phyloP scores from a whole-genome alignment of 768 basidiomycete species.

The Mrakia frigida region DNA sequence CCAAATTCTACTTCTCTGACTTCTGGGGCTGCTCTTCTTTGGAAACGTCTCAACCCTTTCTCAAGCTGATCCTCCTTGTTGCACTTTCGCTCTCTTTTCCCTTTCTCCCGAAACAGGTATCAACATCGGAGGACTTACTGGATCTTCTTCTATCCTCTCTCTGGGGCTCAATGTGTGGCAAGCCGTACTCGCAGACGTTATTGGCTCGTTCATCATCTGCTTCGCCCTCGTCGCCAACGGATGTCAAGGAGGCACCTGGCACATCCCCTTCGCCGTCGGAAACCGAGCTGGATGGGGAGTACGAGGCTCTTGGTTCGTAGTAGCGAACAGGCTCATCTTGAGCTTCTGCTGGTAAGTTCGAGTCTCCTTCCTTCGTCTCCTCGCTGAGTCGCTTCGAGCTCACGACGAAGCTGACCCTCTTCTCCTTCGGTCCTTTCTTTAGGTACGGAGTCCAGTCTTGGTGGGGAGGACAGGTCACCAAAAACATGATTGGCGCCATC shows the following conservation, averaged over 20 bases:
- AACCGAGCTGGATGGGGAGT: slow-evolving; percentile 35
- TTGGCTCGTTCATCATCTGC: slow-evolving; percentile 17
- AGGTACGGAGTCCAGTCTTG: slow-evolving; percentile 37
- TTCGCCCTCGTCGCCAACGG: slow-evolving; percentile 30
- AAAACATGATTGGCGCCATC: slow-evolving; percentile 36
- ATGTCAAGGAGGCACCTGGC: slow-evolving; percentile 36
- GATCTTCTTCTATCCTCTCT: slow-evolving; percentile 37
- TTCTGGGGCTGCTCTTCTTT: too few species aligned
- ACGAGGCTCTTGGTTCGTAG: slow-evolving; percentile 33
- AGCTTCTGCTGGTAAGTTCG: slow-evolving; percentile 36
- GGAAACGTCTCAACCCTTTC: too few species aligned
- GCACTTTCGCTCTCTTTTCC: not conserved
- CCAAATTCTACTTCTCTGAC: too few species aligned
- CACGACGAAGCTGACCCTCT: slow-evolving; percentile 18
- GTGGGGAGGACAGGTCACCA: slow-evolving; percentile 36
- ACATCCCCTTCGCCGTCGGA: slow-evolving; percentile 41
- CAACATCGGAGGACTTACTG: slow-evolving; percentile 32
- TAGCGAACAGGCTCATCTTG: slow-evolving; percentile 37
- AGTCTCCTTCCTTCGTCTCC: too few species aligned
- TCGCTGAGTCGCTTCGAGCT: too few species aligned
- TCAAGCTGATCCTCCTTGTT: not conserved
- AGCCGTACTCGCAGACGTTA: slow-evolving; percentile 35
- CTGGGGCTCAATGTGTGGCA: slow-evolving; percentile 35
- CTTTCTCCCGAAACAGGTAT: not conserved
- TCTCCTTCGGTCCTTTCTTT: too few species aligned